Evolutionary conservation across 2,329 filamentous ascomycete species (phyloP).

Genomic region (Aspergillus thermomutatus): DNA sequence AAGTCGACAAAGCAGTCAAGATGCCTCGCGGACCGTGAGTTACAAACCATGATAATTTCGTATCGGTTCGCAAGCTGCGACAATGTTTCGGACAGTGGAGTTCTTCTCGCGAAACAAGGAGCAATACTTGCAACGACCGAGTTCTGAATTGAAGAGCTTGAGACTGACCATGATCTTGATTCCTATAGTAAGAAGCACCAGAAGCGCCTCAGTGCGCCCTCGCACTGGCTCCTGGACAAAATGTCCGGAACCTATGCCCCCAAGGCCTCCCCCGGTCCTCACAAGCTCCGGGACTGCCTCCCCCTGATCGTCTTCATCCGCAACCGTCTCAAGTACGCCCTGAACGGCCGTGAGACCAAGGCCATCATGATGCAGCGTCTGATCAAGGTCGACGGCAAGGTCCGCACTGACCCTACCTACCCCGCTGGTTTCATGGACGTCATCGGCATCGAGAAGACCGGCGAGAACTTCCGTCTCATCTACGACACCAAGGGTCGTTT

Average conservation of each 20-base stretch:
- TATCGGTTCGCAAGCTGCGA: background rate
- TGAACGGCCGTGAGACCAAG: slow-evolving; percentile 97
- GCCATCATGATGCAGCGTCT: slow-evolving; percentile 99
- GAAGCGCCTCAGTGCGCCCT: slow-evolving; percentile 98
- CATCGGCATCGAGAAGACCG: slow-evolving; percentile 98
- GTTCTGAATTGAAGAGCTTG: slow-evolving; percentile 2
- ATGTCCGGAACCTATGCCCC: slow-evolving; percentile 82
- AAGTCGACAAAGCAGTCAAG: slow-evolving; percentile 44
- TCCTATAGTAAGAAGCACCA: slow-evolving; percentile 90
- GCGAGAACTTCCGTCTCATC: slow-evolving; percentile 99
- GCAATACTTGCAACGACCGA: background rate
- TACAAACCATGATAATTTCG: slow-evolving; percentile 12
- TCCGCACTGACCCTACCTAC: slow-evolving; percentile 98
- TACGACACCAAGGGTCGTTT: slow-evolving; percentile 99
- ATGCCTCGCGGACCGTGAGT: slow-evolving; percentile 60
- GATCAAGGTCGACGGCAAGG: slow-evolving; percentile 99
- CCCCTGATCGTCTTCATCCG: slow-evolving; percentile 98
- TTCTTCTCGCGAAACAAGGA: slow-evolving; percentile 2
- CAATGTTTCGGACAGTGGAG: background rate
- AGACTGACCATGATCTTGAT: slow-evolving; percentile 26
- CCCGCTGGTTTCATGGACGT: slow-evolving; percentile 99
- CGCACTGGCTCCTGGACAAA: slow-evolving; percentile 99
- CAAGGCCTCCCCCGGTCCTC: slow-evolving; percentile 77
- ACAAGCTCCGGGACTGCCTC: slow-evolving; percentile 99
- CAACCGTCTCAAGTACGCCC: slow-evolving; percentile 91